phyloP scores from a whole-genome alignment of 139 green algal species.

The Volvox reticuliferus region DNA sequence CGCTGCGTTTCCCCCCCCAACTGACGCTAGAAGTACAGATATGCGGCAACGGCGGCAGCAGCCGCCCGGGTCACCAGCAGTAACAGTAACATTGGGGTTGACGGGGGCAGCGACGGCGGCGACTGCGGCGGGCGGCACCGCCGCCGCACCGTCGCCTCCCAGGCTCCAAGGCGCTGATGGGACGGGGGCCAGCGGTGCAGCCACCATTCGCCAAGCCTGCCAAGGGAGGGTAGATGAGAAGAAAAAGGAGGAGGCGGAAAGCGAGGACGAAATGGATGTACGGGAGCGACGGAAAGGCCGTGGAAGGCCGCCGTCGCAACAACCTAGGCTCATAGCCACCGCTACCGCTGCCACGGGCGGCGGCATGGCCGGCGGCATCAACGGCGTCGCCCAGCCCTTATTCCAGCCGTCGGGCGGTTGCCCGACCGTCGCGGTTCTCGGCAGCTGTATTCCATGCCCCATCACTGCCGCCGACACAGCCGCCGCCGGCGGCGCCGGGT shows the following conservation, averaged over 20 bases:
- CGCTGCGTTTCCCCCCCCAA: background rate
- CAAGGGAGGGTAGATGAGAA: background rate
- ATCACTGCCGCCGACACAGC: background rate
- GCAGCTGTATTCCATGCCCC: background rate
- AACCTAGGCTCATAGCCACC: background rate
- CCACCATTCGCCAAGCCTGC: background rate
- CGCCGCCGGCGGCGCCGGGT: background rate
- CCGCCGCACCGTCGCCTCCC: background rate
- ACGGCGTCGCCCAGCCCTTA: background rate
- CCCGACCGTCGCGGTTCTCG: background rate
- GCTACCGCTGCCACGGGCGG: no score
- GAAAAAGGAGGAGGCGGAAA: background rate
- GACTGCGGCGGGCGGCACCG: no score
- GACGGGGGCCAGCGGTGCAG: background rate
- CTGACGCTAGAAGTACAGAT: background rate
- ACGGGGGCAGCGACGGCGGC: background rate
- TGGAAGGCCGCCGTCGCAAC: background rate
- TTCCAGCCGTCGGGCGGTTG: background rate
- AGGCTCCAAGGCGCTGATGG: background rate
- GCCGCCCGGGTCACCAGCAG: background rate
- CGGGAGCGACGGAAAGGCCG: background rate
- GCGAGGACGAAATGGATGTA: conserved; percentile 34
- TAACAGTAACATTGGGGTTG: background rate
- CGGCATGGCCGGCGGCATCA: background rate
- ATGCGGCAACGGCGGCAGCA: background rate